A percentile compares a stretch with the other conserved stretches of the same genome.
Evolutionary conservation across 129 eudicot species (phyloP).

Genomic region (Calendula officinalis): DNA sequence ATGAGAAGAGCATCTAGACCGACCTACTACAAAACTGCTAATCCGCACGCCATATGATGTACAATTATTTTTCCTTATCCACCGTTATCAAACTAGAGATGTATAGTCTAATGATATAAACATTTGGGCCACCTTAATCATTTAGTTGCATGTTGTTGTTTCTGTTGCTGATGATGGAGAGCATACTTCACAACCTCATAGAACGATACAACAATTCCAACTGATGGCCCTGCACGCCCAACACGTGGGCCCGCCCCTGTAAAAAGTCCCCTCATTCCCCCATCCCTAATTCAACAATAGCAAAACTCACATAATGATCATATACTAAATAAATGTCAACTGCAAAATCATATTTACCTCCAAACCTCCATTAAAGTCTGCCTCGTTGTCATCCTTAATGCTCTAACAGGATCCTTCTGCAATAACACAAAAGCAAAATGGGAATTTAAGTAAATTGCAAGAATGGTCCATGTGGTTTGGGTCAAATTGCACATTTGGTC

Average conservation of each 20-base stretch:
- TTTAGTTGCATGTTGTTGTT: conserved; percentile 33
- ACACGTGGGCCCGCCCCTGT: conserved; percentile 96
- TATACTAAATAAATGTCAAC: not conserved
- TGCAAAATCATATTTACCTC: conserved; percentile 48
- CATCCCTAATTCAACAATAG: conserved; percentile 51
- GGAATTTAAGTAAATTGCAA: conserved; percentile 9
- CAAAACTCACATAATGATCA: not conserved
- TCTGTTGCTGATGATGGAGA: conserved; percentile 47
- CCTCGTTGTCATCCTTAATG: conserved; percentile 87
- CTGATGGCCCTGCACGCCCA: conserved; percentile 97
- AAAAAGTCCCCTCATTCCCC: conserved; percentile 84
- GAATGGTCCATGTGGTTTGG: no score
- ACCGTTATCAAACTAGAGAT: conserved; percentile 1
- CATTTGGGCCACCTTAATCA: conserved; percentile 27
- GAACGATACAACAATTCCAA: conserved; percentile 90
- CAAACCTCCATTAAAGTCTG: conserved; percentile 80
- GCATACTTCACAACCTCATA: conserved; percentile 85
- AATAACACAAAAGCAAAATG: conserved; percentile 15
- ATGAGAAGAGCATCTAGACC: conserved; percentile 35
- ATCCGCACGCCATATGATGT: conserved; percentile 23
- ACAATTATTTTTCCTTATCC: conserved; percentile 23
- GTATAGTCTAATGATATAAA: conserved; percentile 18
- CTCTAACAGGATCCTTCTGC: conserved; percentile 85
- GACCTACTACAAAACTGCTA: conserved; percentile 33
- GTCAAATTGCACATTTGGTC: no score